Evolutionary conservation across 2,329 filamentous ascomycete species (phyloP), one percentile per base, ranked within the genome.

Genomic region (Onygenales sp.): DNA sequence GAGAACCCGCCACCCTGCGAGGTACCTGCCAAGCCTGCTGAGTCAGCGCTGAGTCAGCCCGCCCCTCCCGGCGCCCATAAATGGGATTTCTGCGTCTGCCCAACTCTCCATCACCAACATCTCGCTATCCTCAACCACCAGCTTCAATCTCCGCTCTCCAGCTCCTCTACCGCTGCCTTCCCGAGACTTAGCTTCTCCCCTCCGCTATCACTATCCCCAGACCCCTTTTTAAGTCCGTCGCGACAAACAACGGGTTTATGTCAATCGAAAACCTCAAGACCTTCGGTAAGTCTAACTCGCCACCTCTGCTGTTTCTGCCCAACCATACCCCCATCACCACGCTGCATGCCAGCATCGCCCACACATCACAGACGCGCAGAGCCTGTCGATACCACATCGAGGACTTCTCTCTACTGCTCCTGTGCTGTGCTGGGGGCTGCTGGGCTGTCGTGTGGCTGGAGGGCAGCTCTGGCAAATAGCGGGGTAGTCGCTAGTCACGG

Each of bases 221-320:
- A 64, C 63, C 63, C 66, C 63, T 69, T 68, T 68, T 69, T 70
- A 73, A 64, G 63, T 62, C 63, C 66, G 64, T 72, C 71, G 79
- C 78, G 75, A 70, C 69, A 81, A 84, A 83, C 82, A 79, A 79
- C 84, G 85, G 87, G 86, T 91, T 89, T 91, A 93, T 93, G 89
- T 93, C 89, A 84, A 93, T 93, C 87, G 87, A 93, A 90, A 94
- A 94, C 83, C 87, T 94, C 78, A 93, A 93, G 84, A 85, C 86
- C 81, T 89, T 89, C 85, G 88, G 88, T 93, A 78, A 72, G 87
- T 80, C 54, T 41, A 56, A 61, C 17, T 35, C 33, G 7, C 14
- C 48, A 17, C 35, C 14, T 35, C 11, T 11, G 6, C 44, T 10
- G 11, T 7, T 14, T 39, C 36, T 39, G 9, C 36, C 36, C 9